phyloP scores from a whole-genome alignment of 2,329 filamentous ascomycete species.

The Hypocreales sp. region DNA sequence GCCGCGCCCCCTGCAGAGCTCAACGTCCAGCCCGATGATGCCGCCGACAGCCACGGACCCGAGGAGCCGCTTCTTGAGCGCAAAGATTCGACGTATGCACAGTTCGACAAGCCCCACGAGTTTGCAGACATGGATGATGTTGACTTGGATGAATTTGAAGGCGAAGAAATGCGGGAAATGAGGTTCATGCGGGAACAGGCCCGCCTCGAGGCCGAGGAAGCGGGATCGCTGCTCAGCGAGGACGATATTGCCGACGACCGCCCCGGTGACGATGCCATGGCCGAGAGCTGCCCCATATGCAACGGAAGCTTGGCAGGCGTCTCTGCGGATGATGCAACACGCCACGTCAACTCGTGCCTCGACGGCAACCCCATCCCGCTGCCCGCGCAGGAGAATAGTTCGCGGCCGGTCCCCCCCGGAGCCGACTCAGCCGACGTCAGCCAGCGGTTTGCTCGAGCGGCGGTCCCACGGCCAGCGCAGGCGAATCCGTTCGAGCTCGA shows the following conservation, averaged over 20 bases:
- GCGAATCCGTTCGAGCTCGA: slow-evolving; percentile 56
- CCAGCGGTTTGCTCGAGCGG: slow-evolving; percentile 50
- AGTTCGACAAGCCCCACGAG: slow-evolving; percentile 20
- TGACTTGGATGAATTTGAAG: slow-evolving; percentile 32
- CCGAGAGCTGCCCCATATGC: slow-evolving; percentile 61
- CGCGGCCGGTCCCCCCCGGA: slow-evolving; percentile 7
- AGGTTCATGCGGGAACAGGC: slow-evolving; percentile 65
- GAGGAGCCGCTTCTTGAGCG: not conserved
- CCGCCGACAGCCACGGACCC: not conserved
- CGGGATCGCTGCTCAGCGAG: slow-evolving; percentile 21
- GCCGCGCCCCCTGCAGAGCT: not conserved
- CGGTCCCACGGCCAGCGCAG: slow-evolving; percentile 64
- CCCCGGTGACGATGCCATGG: slow-evolving; percentile 14
- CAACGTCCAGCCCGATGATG: not conserved
- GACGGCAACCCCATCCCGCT: slow-evolving; percentile 61
- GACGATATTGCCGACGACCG: slow-evolving; percentile 17
- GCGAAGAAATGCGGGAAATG: slow-evolving; percentile 50
- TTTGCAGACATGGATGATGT: slow-evolving; percentile 39
- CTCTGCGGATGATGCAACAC: slow-evolving; percentile 50
- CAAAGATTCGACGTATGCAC: slow-evolving; percentile 13
- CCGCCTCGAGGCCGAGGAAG: slow-evolving; percentile 44
- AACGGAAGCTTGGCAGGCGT: slow-evolving; percentile 44
- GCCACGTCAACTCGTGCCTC: slow-evolving; percentile 86
- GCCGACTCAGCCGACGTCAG: slow-evolving; percentile 24
- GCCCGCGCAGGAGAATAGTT: slow-evolving; percentile 12